These are phyloP conservation scores for Suillus clintonianus DNA, from an alignment of 768 basidiomycete species.

Conservation along the genomic window DNA sequence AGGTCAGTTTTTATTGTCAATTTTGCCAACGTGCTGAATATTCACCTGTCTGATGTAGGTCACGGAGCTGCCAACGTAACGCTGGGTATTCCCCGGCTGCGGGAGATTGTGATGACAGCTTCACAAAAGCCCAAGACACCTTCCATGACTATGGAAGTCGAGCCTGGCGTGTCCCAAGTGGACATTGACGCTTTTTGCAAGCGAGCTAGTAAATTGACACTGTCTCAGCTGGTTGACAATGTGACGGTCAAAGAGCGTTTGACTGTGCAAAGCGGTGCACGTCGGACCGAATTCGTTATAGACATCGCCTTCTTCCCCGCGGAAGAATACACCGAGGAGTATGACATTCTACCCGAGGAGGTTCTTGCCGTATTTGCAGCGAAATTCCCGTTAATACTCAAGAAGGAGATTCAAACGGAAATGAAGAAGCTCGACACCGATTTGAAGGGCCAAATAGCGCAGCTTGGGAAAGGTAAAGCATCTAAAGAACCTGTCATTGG, in stretches of 20 bases:
- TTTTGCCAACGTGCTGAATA: not conserved
- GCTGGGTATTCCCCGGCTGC: conserved; percentile 95
- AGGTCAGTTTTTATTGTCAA: conserved; percentile 49
- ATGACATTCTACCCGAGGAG: conserved; percentile 71
- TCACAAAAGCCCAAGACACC: conserved; percentile 95
- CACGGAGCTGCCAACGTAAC: conserved; percentile 99
- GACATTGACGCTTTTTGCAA: conserved; percentile 85
- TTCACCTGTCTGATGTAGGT: conserved; percentile 48
- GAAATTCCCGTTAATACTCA: conserved; percentile 78
- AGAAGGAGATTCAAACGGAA: conserved; percentile 84
- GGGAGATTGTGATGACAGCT: conserved; percentile 99
- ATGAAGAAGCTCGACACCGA: conserved; percentile 84
- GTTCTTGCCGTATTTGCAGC: conserved; percentile 71
- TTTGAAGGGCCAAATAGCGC: conserved; percentile 73
- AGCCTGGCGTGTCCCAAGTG: conserved; percentile 47
- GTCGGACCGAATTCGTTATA: conserved; percentile 80
- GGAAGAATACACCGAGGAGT: conserved; percentile 81
- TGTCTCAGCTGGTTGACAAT: conserved; percentile 86
- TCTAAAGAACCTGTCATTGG: conserved; percentile 43
- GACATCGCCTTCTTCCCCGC: conserved; percentile 83
- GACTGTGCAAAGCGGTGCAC: conserved; percentile 61
- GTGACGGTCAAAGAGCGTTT: conserved; percentile 82
- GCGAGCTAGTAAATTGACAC: conserved; percentile 77
- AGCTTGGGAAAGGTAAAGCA: conserved; percentile 80
- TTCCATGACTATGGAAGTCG: conserved; percentile 87